phyloP scores from a whole-genome alignment of 2,329 filamentous ascomycete species.

The Pseudocercospora musae region DNA sequence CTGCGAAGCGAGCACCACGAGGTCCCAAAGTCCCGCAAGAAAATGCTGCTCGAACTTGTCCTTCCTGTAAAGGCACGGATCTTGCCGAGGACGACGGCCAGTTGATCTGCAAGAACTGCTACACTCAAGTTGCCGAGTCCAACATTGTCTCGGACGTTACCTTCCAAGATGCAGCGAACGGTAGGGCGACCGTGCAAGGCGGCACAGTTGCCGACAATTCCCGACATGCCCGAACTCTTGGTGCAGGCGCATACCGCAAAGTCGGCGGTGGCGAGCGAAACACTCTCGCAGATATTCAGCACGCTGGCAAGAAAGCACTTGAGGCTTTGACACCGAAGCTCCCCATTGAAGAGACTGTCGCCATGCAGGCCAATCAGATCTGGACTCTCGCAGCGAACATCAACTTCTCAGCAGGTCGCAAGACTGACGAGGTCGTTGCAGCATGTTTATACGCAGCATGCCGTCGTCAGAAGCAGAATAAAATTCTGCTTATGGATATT shows the following conservation, averaged over 20 bases:
- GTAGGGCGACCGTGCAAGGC: constrained; percentile 86
- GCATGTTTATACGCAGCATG: constrained; percentile 89
- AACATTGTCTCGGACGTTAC: constrained; percentile 90
- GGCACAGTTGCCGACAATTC: constrained; percentile 84
- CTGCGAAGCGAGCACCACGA: constrained; percentile 5
- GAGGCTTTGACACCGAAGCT: constrained; percentile 39
- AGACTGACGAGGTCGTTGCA: constrained; percentile 80
- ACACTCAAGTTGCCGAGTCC: constrained; percentile 76
- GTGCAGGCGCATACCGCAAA: constrained; percentile 46
- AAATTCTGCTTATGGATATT: constrained; percentile 91
- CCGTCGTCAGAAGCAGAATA: constrained; percentile 72
- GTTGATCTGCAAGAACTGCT: constrained; percentile 74
- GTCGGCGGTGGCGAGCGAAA: constrained; percentile 44
- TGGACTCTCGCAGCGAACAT: constrained; percentile 56
- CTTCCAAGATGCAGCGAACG: constrained; percentile 82
- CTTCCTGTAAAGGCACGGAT: constrained; percentile 17
- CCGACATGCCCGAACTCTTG: constrained; percentile 66
- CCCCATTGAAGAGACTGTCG: constrained; percentile 36
- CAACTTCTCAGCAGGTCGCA: constrained; percentile 75
- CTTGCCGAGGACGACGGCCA: constrained; percentile 37
- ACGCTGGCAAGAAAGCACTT: constrained; percentile 43
- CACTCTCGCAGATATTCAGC: constrained; percentile 57
- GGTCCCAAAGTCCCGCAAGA: constrained; percentile 5
- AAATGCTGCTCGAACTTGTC: constrained; percentile 15
- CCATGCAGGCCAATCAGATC: constrained; percentile 41